Conservation (phyloP, 1,284 basidiomycete genomes). For the Phellopilus nigrolimitatus region DNA sequence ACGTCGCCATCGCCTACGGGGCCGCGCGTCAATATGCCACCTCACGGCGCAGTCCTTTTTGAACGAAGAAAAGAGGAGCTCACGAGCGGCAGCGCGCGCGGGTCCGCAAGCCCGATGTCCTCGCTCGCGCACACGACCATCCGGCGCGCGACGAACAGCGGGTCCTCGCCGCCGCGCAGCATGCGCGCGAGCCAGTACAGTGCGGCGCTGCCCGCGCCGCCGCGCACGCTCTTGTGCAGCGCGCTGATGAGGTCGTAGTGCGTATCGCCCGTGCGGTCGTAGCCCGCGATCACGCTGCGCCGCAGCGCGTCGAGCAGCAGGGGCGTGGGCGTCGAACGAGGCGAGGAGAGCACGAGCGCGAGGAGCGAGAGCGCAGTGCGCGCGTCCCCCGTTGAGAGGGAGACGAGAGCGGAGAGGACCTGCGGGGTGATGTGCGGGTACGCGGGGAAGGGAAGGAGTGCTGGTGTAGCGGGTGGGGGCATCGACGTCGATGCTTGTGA, state of each 20-base stretch:
- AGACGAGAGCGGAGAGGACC: slow-evolving; percentile 47
- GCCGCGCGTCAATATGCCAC: no score
- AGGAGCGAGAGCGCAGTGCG: slow-evolving; percentile 64
- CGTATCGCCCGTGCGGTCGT: slow-evolving; percentile 73
- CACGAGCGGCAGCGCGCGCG: slow-evolving; percentile 67
- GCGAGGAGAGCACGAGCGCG: slow-evolving; percentile 52
- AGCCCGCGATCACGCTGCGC: slow-evolving; percentile 54
- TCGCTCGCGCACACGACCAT: slow-evolving; percentile 84
- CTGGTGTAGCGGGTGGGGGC: slow-evolving; percentile 16
- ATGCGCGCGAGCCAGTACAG: slow-evolving; percentile 89
- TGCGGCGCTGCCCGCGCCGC: slow-evolving; percentile 74
- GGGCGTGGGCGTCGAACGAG: slow-evolving; percentile 36
- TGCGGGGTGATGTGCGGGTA: slow-evolving; percentile 45
- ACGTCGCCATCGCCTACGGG: slow-evolving; percentile 66
- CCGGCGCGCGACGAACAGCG: slow-evolving; percentile 77
- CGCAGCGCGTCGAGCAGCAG: slow-evolving; percentile 46
- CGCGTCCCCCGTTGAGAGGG: slow-evolving; percentile 64
- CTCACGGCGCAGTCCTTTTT: slow-evolving; percentile 8
- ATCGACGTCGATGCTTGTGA: slow-evolving; percentile 24
- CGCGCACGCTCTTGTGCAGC: slow-evolving; percentile 82
- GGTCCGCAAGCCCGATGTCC: slow-evolving; percentile 79
- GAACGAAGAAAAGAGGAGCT: slow-evolving; percentile 23
- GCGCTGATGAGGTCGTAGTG: slow-evolving; percentile 88
- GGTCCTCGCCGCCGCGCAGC: slow-evolving; percentile 84
- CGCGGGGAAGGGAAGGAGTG: slow-evolving; percentile 25